These are phyloP conservation scores for Colletotrichum sp. DNA, from an alignment of 2,329 filamentous ascomycete species.

Conservation along the genomic window DNA sequence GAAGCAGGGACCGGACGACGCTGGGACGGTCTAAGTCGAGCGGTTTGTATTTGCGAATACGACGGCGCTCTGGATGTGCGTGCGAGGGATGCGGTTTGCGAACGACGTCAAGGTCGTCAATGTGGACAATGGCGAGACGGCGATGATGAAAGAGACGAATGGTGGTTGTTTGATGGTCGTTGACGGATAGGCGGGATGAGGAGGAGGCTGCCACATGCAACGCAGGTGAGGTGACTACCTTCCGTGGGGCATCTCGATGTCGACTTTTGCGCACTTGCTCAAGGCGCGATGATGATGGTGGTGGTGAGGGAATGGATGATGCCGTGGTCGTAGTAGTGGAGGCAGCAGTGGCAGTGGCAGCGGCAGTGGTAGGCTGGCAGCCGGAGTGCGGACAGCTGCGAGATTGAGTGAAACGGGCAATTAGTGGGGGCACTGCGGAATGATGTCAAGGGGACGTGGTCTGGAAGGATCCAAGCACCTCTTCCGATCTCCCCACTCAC, in stretches of 20 bases:
- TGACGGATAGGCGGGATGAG: neutral
- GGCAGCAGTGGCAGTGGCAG: neutral
- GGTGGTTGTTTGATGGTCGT: neutral
- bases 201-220: neutral
- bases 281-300: neutral
- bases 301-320: neutral
- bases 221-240: neutral
- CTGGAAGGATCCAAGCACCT: neutral
- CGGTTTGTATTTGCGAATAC: neutral
- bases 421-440: conserved; percentile 1
- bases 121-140: neutral
- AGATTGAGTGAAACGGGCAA: neutral
- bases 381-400: neutral
- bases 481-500: neutral
- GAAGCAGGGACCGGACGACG: neutral
- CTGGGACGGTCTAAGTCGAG: conserved; percentile 1
- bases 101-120: neutral
- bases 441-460: conserved; percentile 13
- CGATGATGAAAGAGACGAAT: neutral
- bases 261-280: neutral
- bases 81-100: neutral
- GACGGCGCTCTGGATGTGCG: neutral
- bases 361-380: neutral
- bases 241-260: conserved; percentile 8
- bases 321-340: neutral